Percentiles rank a stretch among this genome's conserved stretches.
phyloP scores from a whole-genome alignment of 495 filamentous ascomycete species.

The Penicillium robsamsonii region DNA sequence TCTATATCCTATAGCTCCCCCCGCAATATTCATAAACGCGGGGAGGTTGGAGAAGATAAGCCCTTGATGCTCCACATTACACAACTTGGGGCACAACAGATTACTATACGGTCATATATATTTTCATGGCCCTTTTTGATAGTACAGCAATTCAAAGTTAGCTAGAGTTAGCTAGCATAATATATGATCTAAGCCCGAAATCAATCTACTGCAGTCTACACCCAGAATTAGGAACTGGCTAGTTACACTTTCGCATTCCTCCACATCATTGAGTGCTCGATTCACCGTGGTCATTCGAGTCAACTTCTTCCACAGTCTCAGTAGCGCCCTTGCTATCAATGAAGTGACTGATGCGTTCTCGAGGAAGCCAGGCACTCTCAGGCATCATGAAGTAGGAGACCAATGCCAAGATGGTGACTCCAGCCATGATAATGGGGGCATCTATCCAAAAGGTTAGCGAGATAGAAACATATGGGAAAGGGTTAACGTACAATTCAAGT shows the following conservation, averaged over 20 bases:
- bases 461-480: background rate
- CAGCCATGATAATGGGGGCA: constrained; percentile 49
- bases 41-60: background rate
- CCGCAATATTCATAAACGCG: background rate
- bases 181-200: background rate
- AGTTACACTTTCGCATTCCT: background rate
- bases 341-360: constrained; percentile 43
- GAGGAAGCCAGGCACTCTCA: constrained; percentile 46
- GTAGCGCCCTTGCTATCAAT: constrained; percentile 44
- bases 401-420: constrained; percentile 48
- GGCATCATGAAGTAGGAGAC: constrained; percentile 50
- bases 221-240: background rate
- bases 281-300: constrained; percentile 8
- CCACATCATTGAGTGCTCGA: constrained; percentile 17
- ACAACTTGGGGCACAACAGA: background rate
- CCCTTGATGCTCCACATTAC: background rate
- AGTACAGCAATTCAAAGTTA: background rate
- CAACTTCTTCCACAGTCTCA: constrained; percentile 29
- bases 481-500: constrained; percentile 43
- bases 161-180: background rate
- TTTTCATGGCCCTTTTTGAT: background rate
- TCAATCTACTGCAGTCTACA: background rate
- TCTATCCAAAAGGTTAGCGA: constrained; percentile 29
- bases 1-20: background rate
- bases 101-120: too few species aligned